A percentile compares a stretch with the other conserved stretches of the same genome.
Conservation (phyloP, 2,329 filamentous ascomycete genomes). For the Colletotrichum sidae region DNA sequence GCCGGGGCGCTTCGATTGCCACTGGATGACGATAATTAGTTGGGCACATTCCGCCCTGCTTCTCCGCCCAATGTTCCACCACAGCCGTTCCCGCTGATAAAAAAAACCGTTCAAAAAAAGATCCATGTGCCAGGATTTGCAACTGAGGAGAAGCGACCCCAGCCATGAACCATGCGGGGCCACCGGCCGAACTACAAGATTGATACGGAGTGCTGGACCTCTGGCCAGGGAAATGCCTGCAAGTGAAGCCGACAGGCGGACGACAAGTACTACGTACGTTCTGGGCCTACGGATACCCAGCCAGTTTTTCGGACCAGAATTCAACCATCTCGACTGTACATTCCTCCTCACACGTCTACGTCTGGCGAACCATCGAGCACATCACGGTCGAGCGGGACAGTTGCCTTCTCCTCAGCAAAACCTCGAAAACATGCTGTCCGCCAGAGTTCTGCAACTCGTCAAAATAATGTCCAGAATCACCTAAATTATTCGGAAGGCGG, state of each 20-base stretch:
- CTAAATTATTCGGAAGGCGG: not conserved
- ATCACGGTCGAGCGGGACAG: no score
- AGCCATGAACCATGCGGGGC: slow-evolving; percentile 24
- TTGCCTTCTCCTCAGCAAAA: no score
- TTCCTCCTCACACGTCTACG: no score
- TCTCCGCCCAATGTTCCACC: slow-evolving; percentile 13
- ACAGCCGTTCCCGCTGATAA: slow-evolving; percentile 21
- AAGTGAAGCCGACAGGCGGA: slow-evolving; percentile 10
- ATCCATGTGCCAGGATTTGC: slow-evolving; percentile 22
- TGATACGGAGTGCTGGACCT: not conserved
- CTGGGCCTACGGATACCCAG: no score
- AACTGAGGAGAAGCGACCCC: not conserved
- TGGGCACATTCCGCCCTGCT: not conserved
- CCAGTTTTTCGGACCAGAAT: no score
- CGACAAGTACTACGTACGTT: not conserved
- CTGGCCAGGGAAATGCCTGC: not conserved
- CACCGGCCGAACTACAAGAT: slow-evolving; percentile 16
- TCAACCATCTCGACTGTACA: no score
- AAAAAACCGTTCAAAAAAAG: slow-evolving; percentile 23
- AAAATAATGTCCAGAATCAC: not conserved
- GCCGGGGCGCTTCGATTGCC: slow-evolving; percentile 1
- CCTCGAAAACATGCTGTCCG: no score
- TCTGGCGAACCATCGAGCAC: no score
- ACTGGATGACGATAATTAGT: slow-evolving; percentile 5
- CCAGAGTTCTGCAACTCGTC: no score